These are phyloP conservation scores for Globisporangium parvum DNA, from an alignment of 352 stramenopile genomes.

Conservation along the genomic window DNA sequence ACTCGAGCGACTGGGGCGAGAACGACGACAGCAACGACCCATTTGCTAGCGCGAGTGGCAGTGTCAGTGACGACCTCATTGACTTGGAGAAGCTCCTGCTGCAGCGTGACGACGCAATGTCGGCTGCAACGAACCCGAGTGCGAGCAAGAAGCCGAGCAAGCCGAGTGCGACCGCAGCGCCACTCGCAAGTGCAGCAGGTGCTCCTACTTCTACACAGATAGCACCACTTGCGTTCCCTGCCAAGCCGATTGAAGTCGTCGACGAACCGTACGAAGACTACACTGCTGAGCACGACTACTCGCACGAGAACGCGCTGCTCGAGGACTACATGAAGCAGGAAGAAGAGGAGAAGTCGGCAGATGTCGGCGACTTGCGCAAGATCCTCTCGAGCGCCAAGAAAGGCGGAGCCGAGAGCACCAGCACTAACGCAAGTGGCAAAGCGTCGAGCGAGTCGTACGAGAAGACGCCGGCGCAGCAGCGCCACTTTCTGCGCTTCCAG, in stretches of 20 bases:
- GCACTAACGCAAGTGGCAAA: constrained; percentile 11
- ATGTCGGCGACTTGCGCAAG: constrained; percentile 49
- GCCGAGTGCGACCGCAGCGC: background rate
- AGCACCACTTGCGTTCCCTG: constrained; percentile 35
- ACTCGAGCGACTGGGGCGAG: constrained; percentile 75
- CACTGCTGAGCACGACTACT: constrained; percentile 52
- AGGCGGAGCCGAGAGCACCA: constrained; percentile 4
- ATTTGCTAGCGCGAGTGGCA: constrained; percentile 8
- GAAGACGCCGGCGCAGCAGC: constrained; percentile 62
- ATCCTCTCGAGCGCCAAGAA: constrained; percentile 60
- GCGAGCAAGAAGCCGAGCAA: constrained; percentile 6
- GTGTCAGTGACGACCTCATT: constrained; percentile 18
- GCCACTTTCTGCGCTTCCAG: constrained; percentile 83
- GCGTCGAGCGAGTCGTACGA: constrained; percentile 68
- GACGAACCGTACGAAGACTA: constrained; percentile 75
- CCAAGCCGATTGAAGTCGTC: constrained; percentile 63
- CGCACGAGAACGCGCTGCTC: constrained; percentile 65
- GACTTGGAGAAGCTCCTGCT: constrained; percentile 67
- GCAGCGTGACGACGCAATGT: constrained; percentile 65
- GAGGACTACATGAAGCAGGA: constrained; percentile 79
- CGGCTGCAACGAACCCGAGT: constrained; percentile 15
- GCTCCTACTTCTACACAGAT: background rate
- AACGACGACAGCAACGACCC: constrained; percentile 31
- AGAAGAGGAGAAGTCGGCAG: constrained; percentile 69
- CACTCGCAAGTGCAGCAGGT: no score